Conservation (phyloP, 2,329 filamentous ascomycete genomes). For the Gliomastix tumulicola region DNA sequence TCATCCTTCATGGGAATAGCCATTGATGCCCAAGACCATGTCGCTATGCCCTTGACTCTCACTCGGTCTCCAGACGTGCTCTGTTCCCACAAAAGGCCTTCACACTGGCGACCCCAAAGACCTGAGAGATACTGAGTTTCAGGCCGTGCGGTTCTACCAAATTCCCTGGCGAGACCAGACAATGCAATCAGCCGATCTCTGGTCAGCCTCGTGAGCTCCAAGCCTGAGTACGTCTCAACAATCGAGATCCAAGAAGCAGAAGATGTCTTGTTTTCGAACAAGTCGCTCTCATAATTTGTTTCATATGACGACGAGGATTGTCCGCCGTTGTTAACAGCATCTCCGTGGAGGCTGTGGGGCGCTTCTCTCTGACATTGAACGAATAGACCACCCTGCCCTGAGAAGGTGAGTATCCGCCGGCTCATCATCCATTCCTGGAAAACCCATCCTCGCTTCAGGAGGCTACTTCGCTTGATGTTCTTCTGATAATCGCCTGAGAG, state of each 20-base stretch:
- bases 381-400: background rate
- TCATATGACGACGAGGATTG: background rate
- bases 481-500: background rate
- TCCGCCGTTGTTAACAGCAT: too few relatives aligned
- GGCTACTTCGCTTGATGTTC: background rate
- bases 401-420: background rate
- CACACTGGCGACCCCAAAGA: background rate
- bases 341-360: background rate
- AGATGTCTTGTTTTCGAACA: background rate
- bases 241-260: background rate
- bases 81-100: background rate
- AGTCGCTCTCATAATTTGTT: background rate
- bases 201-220: background rate
- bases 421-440: background rate
- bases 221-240: background rate
- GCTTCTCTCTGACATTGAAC: background rate
- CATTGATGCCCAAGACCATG: background rate
- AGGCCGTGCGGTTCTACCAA: too few relatives aligned
- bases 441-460: background rate
- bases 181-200: background rate
- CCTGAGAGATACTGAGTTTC: background rate
- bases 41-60: background rate
- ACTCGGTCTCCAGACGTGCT: background rate
- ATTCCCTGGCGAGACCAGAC: background rate
- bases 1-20: too few relatives aligned